Conservation (phyloP, 352 stramenopile genomes). For the Phytophthora megakarya region DNA sequence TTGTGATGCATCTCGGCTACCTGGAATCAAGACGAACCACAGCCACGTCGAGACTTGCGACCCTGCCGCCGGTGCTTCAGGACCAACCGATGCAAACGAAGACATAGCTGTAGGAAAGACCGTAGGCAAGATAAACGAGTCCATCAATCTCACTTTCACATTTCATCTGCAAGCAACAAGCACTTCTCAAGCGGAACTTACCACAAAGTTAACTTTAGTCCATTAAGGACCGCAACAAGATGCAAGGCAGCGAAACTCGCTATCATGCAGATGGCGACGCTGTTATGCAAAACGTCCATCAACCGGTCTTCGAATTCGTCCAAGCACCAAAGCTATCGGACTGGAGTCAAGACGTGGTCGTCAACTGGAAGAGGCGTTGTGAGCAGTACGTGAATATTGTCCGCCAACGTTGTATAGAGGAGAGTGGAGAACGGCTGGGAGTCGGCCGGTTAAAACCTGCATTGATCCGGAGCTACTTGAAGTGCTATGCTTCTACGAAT, state of each 20-base stretch:
- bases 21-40: too few relatives aligned
- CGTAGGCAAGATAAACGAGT: too few relatives aligned
- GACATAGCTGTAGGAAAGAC: too few relatives aligned
- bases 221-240: background rate
- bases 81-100: too few relatives aligned
- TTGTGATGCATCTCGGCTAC: too few relatives aligned
- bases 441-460: background rate
- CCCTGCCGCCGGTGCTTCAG: too few relatives aligned
- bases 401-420: background rate
- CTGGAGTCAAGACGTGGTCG: too few relatives aligned
- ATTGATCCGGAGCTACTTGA: background rate
- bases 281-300: background rate
- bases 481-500: background rate
- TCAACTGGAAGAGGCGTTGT: background rate
- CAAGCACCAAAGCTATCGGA: too few relatives aligned
- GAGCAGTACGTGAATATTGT: background rate
- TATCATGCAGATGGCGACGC: too few relatives aligned
- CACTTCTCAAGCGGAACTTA: background rate
- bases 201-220: slow-evolving; percentile 1
- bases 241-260: background rate
- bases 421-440: slow-evolving; percentile 1
- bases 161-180: background rate
- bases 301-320: background rate
- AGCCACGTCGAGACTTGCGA: too few relatives aligned
- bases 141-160: too few relatives aligned